Percentiles rank a stretch among this genome's conserved stretches.
These are phyloP conservation scores for Lactarius evosmus DNA, from an alignment of 768 basidiomycete species.

Conservation along the genomic window DNA sequence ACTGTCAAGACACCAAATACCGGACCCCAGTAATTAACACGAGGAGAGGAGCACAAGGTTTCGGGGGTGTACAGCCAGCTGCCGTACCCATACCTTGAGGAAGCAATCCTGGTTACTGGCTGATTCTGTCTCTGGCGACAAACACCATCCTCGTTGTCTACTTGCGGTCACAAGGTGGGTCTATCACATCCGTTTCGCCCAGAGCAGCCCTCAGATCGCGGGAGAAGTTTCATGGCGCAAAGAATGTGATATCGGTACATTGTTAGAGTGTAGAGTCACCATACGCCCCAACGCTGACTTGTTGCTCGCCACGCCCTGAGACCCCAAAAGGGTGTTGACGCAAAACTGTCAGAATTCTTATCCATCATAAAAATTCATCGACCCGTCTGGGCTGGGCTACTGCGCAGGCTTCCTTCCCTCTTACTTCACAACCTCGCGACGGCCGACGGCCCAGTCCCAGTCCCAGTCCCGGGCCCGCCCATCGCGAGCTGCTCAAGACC, in stretches of 20 bases:
- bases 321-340: neutral
- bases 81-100: neutral
- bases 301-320: neutral
- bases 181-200: neutral
- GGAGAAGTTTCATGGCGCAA: neutral
- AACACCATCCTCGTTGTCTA: neutral
- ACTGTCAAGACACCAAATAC: neutral
- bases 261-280: no score
- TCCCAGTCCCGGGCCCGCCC: neutral
- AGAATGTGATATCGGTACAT: neutral
- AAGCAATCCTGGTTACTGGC: neutral
- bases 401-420: neutral
- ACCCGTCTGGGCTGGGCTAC: neutral
- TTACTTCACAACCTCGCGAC: neutral
- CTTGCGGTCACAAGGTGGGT: neutral
- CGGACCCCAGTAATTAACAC: neutral
- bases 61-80: neutral
- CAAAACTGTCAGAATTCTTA: neutral
- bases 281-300: neutral
- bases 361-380: neutral
- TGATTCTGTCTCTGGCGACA: neutral
- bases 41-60: neutral
- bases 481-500: constrained; percentile 18
- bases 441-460: neutral
- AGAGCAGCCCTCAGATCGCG: neutral